Evolutionary conservation across 352 stramenopile species (phyloP).

Genomic region (Discostella stelligera): DNA sequence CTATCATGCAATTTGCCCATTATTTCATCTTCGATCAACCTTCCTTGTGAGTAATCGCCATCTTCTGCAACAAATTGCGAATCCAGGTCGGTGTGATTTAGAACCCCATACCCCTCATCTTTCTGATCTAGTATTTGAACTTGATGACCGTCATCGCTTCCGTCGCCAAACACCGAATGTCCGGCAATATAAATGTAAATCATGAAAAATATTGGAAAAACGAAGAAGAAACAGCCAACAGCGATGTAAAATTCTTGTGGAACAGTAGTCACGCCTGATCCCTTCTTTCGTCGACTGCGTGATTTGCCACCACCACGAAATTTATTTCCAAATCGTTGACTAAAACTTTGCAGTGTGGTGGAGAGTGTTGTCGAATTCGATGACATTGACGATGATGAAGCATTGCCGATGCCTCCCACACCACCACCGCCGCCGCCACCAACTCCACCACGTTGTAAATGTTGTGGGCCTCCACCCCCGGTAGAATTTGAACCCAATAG

Average conservation of each 20-base stretch:
- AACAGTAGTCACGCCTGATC: slow-evolving; percentile 17
- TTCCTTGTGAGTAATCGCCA: background rate
- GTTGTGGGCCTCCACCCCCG: background rate
- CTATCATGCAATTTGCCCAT: background rate
- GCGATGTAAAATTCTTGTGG: slow-evolving; percentile 35
- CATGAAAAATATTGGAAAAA: slow-evolving; percentile 38
- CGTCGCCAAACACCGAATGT: slow-evolving; percentile 53
- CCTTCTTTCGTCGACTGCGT: slow-evolving; percentile 22
- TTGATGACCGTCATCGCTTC: slow-evolving; percentile 10
- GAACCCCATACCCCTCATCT: background rate
- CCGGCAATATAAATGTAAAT: slow-evolving; percentile 41
- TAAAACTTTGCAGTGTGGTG: slow-evolving; percentile 29
- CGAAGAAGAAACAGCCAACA: slow-evolving; percentile 41
- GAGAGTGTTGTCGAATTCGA: slow-evolving; percentile 5
- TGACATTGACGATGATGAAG: slow-evolving; percentile 7
- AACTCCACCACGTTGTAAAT: background rate
- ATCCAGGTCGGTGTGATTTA: slow-evolving; percentile 15
- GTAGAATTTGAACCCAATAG: slow-evolving; percentile 13
- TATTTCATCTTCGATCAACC: slow-evolving; percentile 5
- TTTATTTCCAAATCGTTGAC: slow-evolving; percentile 26
- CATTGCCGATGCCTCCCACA: background rate
- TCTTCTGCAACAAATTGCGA: background rate
- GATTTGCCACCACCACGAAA: slow-evolving; percentile 18
- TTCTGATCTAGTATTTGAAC: slow-evolving; percentile 25
- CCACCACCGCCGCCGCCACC: background rate